Evolutionary conservation across 805 yeast species (phyloP), one percentile per base, ranked within the genome.

Genomic region (Lachancea sp.): DNA sequence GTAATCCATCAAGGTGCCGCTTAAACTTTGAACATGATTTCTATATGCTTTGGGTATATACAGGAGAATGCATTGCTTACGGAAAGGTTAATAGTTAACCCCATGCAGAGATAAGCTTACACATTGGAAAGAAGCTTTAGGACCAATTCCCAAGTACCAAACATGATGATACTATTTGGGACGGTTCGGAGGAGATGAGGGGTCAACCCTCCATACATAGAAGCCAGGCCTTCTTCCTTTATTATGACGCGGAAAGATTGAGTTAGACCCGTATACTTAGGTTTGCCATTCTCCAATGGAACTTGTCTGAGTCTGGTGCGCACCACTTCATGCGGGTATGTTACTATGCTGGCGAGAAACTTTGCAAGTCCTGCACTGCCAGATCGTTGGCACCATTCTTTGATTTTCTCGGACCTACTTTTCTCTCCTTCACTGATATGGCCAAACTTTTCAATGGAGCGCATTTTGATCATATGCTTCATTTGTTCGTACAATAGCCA

Each of bases 341-440:
- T 90, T 34, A 89, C 74, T 42, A 92, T 71, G 16, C 96, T 86
- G 1, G 98, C 98, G 43, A 84, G 70, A 53, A 92, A 81, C 62
- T 92, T 92, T 34, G 98, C 98, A 30, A 87, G 79, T 32, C 98
- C 98, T 2, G 98, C 98, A 31, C 96, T 86, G 2, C 97, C 97
- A 0, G 97, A 87, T 51, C 97, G 77, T 2, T 96, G 96, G 47
- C 81, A 75, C 98, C 98, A 92, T 56, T 87, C 95, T 49, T 80
- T 63, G 20, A 87, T 67, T 44, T 76, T 72, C 53, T 86, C 96
- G 41, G 70, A 56, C 2, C 75, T 67, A 3, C 73, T 59, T 40
- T 58, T 62, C 21, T 55, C 49, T 8, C 51, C 51, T 5, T 68
- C 62, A 38, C 49, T 45, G 40, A 52, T 19, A 65, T 74, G 41